These are phyloP conservation scores for Pseudopithomyces maydicus DNA, from an alignment of 2,329 filamentous ascomycete genomes.

Conservation along the genomic window DNA sequence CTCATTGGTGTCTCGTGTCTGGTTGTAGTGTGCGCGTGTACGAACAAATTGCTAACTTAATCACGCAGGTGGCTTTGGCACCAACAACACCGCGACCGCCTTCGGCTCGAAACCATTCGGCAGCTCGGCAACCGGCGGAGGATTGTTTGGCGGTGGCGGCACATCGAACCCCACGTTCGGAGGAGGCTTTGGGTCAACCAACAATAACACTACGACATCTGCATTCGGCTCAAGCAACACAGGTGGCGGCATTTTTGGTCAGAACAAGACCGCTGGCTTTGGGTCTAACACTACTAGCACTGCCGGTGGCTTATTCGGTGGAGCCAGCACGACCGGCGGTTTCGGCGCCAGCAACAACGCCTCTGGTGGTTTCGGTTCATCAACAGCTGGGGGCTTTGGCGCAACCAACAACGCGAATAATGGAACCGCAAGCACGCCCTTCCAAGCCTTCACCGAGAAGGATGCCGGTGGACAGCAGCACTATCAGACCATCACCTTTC, in stretches of 20 bases:
- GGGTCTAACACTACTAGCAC: conserved; percentile 11
- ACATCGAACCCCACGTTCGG: conserved; percentile 25
- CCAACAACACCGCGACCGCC: conserved; percentile 40
- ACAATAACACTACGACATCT: conserved; percentile 32
- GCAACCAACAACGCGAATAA: conserved; percentile 45
- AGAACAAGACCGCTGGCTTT: conserved; percentile 19
- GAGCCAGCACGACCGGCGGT: conserved; percentile 23
- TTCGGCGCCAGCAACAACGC: conserved; percentile 41
- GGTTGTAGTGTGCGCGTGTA: not conserved
- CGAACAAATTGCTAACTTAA: conserved; percentile 25
- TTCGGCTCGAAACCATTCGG: conserved; percentile 53
- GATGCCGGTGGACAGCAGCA: conserved; percentile 63
- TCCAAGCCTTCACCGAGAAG: conserved; percentile 74
- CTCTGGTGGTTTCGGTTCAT: conserved; percentile 17
- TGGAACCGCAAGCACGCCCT: conserved; percentile 70
- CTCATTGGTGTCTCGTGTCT: not conserved
- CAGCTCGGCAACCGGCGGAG: conserved; percentile 41
- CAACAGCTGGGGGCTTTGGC: conserved; percentile 30
- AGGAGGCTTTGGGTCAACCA: conserved; percentile 37
- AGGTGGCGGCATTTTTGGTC: conserved; percentile 43
- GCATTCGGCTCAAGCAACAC: conserved; percentile 41
- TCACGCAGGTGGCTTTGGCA: conserved; percentile 45
- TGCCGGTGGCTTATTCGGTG: conserved; percentile 20
- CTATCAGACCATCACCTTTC: conserved; percentile 81
- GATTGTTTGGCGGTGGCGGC: conserved; percentile 32